A percentile compares a stretch with the other conserved stretches of the same genome.
phyloP scores from a whole-genome alignment of 225 moss, liverwort and hornwort genomes.

The Pleurozium schreberi region DNA sequence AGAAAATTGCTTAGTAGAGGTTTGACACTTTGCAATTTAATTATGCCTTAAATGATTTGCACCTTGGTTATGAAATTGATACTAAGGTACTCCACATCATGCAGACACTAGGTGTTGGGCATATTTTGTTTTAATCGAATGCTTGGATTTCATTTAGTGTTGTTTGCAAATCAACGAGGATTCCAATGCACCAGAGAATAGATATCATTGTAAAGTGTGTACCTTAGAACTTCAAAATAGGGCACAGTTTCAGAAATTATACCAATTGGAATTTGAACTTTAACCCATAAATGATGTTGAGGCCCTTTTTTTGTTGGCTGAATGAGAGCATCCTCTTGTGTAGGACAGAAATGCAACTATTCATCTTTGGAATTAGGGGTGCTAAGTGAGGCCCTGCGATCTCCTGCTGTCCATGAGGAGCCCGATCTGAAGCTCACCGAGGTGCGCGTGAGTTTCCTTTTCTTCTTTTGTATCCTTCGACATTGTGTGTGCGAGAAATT shows the following conservation, averaged over 20 bases:
- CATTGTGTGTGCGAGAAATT: neutral
- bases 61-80: neutral
- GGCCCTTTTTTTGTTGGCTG: too few relatives aligned
- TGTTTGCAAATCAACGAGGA: neutral
- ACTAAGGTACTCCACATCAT: neutral
- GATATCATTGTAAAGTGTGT: neutral
- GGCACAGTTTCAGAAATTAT: neutral
- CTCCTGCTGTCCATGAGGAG: neutral
- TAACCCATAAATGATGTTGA: too few relatives aligned
- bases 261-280: neutral
- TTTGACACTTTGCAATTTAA: neutral
- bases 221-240: neutral
- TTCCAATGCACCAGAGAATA: neutral
- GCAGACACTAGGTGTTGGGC: neutral
- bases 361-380: too few relatives aligned
- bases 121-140: neutral
- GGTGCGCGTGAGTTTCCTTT: neutral
- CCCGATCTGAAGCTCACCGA: neutral
- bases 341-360: too few relatives aligned
- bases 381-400: neutral
- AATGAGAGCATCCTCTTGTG: too few relatives aligned
- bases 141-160: neutral
- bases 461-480: neutral
- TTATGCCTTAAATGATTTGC: neutral
- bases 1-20: neutral